These are phyloP conservation scores for Cercospora janseana DNA, from an alignment of 2,329 filamentous ascomycete species.

Conservation along the genomic window DNA sequence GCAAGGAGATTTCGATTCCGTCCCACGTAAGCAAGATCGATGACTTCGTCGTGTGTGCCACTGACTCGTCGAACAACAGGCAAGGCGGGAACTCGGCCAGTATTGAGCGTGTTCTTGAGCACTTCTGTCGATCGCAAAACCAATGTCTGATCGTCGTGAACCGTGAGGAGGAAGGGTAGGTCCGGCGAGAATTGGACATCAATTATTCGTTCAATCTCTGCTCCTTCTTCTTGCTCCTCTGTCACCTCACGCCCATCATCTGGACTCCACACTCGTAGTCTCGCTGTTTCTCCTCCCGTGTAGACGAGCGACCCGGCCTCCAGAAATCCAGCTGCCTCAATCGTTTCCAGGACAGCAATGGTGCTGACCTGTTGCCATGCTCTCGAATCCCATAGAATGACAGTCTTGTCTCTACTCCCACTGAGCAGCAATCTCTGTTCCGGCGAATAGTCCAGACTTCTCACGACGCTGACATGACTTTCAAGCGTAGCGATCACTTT, in stretches of 20 bases:
- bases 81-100: slow-evolving; percentile 43
- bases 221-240: slow-evolving; percentile 62
- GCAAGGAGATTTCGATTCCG: slow-evolving; percentile 78
- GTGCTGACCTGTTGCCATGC: slow-evolving; percentile 82
- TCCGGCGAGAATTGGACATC: slow-evolving; percentile 65
- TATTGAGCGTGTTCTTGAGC: slow-evolving; percentile 30
- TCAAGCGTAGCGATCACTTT: slow-evolving; percentile 75
- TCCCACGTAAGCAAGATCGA: slow-evolving; percentile 85
- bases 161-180: slow-evolving; percentile 70
- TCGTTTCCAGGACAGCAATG: slow-evolving; percentile 77
- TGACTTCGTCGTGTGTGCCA: slow-evolving; percentile 95
- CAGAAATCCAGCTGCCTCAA: slow-evolving; percentile 82
- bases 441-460: slow-evolving; percentile 76
- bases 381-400: slow-evolving; percentile 83
- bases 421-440: slow-evolving; percentile 75
- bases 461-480: slow-evolving; percentile 93
- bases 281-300: slow-evolving; percentile 80
- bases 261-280: slow-evolving; percentile 78
- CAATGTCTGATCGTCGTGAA: slow-evolving; percentile 87
- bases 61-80: slow-evolving; percentile 74
- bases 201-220: slow-evolving; percentile 67
- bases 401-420: slow-evolving; percentile 86
- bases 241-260: slow-evolving; percentile 77
- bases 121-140: slow-evolving; percentile 64
- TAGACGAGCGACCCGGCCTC: slow-evolving; percentile 69